Conservation (phyloP, 139 green algal species). For the Trebouxia sp. region DNA sequence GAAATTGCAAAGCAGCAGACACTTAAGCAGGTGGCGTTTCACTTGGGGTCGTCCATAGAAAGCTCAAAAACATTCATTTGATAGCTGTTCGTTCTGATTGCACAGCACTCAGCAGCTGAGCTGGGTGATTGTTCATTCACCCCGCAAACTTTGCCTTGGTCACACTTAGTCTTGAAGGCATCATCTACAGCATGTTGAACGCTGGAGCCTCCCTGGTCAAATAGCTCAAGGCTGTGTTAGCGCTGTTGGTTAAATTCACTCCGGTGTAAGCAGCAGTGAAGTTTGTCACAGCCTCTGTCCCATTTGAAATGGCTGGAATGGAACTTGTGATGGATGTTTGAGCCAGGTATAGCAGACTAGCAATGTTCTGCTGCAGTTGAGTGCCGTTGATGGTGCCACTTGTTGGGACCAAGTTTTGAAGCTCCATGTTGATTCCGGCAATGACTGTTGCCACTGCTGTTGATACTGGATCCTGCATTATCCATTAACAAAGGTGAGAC, state of each 20-base stretch:
- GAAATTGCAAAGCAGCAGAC: background rate
- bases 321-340: background rate
- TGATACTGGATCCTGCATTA: background rate
- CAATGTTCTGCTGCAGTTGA: constrained; percentile 1
- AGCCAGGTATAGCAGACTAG: background rate
- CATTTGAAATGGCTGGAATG: background rate
- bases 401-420: background rate
- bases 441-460: background rate
- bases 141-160: background rate
- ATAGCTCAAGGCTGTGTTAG: background rate
- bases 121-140: too few relatives aligned
- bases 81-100: too few relatives aligned
- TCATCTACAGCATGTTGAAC: background rate
- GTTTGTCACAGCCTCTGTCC: background rate
- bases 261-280: background rate
- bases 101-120: too few relatives aligned
- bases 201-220: background rate
- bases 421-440: background rate
- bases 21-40: too few relatives aligned
- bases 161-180: background rate
- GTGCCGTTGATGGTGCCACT: background rate
- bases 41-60: too few relatives aligned
- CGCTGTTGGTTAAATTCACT: background rate
- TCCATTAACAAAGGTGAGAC: background rate
- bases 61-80: background rate